Percentiles rank a stretch among this genome's conserved stretches.
Evolutionary conservation across 1,284 basidiomycete genomes (phyloP).

Genomic region (Trichosporon coremiiforme): DNA sequence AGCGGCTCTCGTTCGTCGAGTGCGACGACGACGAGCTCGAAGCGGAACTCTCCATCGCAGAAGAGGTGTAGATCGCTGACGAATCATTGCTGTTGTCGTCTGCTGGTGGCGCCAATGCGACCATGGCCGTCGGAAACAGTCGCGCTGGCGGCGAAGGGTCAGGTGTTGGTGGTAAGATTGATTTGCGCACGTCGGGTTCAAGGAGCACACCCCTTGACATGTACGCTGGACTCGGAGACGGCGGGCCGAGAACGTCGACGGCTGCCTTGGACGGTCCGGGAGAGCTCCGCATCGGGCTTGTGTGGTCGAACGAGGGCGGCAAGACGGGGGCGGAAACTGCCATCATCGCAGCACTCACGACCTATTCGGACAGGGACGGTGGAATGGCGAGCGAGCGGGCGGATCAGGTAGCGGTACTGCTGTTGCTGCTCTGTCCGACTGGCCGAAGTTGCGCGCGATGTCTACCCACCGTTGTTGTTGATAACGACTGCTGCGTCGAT

Average conservation of each 20-base stretch:
- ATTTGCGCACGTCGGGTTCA: slow-evolving; percentile 33
- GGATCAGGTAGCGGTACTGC: background rate
- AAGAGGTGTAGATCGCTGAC: slow-evolving; percentile 17
- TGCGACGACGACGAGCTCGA: slow-evolving; percentile 23
- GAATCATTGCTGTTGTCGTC: slow-evolving; percentile 26
- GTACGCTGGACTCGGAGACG: slow-evolving; percentile 7
- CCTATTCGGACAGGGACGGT: background rate
- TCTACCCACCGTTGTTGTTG: slow-evolving; percentile 7
- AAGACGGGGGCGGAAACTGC: slow-evolving; percentile 29
- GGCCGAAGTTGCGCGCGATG: background rate
- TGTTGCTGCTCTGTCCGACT: background rate
- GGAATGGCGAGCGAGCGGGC: background rate
- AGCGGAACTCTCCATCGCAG: slow-evolving; percentile 12
- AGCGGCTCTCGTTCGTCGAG: slow-evolving; percentile 24
- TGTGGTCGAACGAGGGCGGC: slow-evolving; percentile 29
- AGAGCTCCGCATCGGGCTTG: background rate
- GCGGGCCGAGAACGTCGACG: slow-evolving; percentile 18
- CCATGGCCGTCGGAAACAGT: slow-evolving; percentile 29
- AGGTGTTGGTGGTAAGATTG: slow-evolving; percentile 39
- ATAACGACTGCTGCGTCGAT: background rate
- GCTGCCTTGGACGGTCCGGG: slow-evolving; percentile 8
- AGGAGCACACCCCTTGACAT: slow-evolving; percentile 4
- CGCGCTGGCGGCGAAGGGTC: slow-evolving; percentile 39
- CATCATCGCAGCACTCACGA: slow-evolving; percentile 28
- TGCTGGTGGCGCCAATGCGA: slow-evolving; percentile 41